Evolutionary conservation across 1,284 basidiomycete genomes (phyloP).

Genomic region (Rhodotorula sp.): DNA sequence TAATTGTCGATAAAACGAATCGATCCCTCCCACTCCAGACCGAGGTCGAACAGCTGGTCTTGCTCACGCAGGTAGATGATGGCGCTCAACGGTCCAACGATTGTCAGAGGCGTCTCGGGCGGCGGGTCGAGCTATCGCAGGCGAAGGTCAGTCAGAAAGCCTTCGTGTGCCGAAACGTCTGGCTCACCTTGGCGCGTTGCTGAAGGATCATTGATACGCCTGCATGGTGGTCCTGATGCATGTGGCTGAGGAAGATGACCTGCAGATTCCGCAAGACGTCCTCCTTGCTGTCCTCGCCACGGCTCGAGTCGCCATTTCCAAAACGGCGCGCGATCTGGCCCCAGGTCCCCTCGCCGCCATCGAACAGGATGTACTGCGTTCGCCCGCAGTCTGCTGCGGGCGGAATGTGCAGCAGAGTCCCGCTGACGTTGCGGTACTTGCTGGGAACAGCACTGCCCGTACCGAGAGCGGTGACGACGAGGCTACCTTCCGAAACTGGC

Average conservation of each 20-base stretch:
- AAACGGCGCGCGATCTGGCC: constrained; percentile 81
- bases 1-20: constrained; percentile 35
- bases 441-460: constrained; percentile 84
- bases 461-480: constrained; percentile 75
- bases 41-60: constrained; percentile 44
- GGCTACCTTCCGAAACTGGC: constrained; percentile 57
- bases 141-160: not conserved
- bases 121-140: constrained; percentile 20
- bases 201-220: constrained; percentile 73
- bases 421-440: constrained; percentile 80
- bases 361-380: constrained; percentile 63
- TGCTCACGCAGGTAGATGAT: constrained; percentile 39
- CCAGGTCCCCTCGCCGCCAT: constrained; percentile 87
- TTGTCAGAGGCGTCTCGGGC: constrained; percentile 25
- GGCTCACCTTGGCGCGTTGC: constrained; percentile 66
- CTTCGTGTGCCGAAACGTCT: not conserved
- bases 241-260: constrained; percentile 83
- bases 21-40: constrained; percentile 34
- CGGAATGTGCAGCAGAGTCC: constrained; percentile 71
- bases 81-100: constrained; percentile 36
- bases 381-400: constrained; percentile 55
- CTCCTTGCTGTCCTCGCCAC: constrained; percentile 19
- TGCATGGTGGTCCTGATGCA: constrained; percentile 90
- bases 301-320: constrained; percentile 55
- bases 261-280: constrained; percentile 65